A percentile compares a stretch with the other conserved stretches of the same genome.
These are phyloP conservation scores for Magnaporthiopsis poae DNA, from an alignment of 2,329 filamentous ascomycete genomes.

Conservation along the genomic window DNA sequence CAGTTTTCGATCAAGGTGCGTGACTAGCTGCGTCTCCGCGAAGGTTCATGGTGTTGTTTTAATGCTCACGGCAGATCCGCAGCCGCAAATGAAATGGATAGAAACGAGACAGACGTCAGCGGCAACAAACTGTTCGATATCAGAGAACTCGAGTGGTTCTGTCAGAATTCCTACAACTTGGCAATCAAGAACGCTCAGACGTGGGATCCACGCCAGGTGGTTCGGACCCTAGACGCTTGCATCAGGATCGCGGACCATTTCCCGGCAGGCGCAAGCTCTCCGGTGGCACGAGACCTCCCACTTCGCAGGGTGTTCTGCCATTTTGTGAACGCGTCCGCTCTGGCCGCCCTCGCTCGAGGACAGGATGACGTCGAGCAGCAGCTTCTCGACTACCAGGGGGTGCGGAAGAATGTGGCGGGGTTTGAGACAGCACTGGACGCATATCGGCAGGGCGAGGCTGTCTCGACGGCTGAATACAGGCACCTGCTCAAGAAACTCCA, in stretches of 20 bases:
- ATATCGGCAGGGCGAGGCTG: conserved; percentile 29
- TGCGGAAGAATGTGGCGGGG: conserved; percentile 48
- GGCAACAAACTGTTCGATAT: conserved; percentile 45
- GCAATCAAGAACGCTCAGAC: conserved; percentile 49
- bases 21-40: neutral
- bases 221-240: conserved; percentile 47
- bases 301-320: conserved; percentile 59
- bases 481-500: conserved; percentile 55
- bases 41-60: neutral
- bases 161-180: conserved; percentile 70
- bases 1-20: conserved; percentile 36
- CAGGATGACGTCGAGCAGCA: conserved; percentile 40
- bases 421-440: conserved; percentile 43
- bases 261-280: conserved; percentile 33
- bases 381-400: conserved; percentile 51
- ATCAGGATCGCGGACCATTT: conserved; percentile 42
- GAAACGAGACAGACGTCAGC: conserved; percentile 27
- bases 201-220: conserved; percentile 44
- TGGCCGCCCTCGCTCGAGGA: conserved; percentile 41
- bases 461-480: conserved; percentile 25
- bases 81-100: conserved; percentile 33
- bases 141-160: conserved; percentile 73
- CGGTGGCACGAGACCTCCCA: conserved; percentile 36
- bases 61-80: conserved; percentile 4
- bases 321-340: conserved; percentile 50